Conservation (phyloP, 2,329 filamentous ascomycete species). For the Colletotrichum siamense region DNA sequence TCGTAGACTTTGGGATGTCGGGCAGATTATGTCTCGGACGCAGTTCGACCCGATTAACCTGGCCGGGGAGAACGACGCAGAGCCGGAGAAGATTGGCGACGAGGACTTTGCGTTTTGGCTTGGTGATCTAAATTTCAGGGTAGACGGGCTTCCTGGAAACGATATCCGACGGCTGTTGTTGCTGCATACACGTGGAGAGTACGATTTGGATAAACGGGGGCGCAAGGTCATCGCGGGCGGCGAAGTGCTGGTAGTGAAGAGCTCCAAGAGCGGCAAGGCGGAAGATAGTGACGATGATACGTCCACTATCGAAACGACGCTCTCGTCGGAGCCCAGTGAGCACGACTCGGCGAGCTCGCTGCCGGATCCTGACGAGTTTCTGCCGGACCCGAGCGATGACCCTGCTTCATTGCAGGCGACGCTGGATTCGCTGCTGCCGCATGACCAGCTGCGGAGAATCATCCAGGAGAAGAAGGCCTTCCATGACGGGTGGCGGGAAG, state of each 20-base stretch:
- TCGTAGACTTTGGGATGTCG: slow-evolving; percentile 87
- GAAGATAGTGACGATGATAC: slow-evolving; percentile 54
- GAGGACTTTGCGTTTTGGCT: slow-evolving; percentile 97
- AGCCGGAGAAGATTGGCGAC: slow-evolving; percentile 76
- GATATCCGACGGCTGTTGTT: slow-evolving; percentile 87
- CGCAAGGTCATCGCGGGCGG: slow-evolving; percentile 51
- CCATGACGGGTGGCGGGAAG: slow-evolving; percentile 91
- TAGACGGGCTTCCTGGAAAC: slow-evolving; percentile 86
- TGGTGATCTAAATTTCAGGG: slow-evolving; percentile 92
- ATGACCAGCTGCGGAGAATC: slow-evolving; percentile 82
- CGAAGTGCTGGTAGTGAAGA: slow-evolving; percentile 28
- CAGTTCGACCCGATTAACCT: slow-evolving; percentile 78
- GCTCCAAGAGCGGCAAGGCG: slow-evolving; percentile 22
- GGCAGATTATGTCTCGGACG: slow-evolving; percentile 77
- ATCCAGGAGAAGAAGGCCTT: slow-evolving; percentile 82
- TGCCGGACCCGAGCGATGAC: slow-evolving; percentile 73
- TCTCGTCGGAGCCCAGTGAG: slow-evolving; percentile 33
- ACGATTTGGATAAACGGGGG: slow-evolving; percentile 58
- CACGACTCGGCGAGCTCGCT: slow-evolving; percentile 47
- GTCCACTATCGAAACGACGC: slow-evolving; percentile 36
- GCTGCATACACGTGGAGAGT: slow-evolving; percentile 82
- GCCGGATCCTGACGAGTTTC: slow-evolving; percentile 70
- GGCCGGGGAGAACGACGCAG: slow-evolving; percentile 68
- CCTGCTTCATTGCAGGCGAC: slow-evolving; percentile 89
- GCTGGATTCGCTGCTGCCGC: slow-evolving; percentile 82